phyloP scores from a whole-genome alignment of 768 basidiomycete genomes.

The Porphyrellus cyaneotinctus region DNA sequence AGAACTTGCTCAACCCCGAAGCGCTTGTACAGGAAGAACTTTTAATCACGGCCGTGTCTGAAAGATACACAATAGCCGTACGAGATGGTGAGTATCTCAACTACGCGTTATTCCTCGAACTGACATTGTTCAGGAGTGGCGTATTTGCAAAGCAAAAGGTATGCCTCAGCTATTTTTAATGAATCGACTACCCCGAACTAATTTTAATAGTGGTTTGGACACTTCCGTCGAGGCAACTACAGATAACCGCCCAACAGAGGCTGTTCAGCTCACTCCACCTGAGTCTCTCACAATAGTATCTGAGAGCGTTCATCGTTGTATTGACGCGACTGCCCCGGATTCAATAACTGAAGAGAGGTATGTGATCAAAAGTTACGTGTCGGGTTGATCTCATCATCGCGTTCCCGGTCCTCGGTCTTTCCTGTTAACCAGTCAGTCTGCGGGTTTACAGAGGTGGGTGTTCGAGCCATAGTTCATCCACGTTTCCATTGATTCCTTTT shows the following conservation, averaged over 20 bases:
- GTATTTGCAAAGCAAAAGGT: slow-evolving; percentile 16
- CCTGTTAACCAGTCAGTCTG: slow-evolving; percentile 4
- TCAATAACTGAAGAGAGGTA: slow-evolving; percentile 6
- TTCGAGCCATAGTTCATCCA: not conserved
- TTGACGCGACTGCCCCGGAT: not conserved
- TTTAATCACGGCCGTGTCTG: slow-evolving; percentile 9
- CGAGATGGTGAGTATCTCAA: slow-evolving; percentile 10
- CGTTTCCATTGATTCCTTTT: not conserved
- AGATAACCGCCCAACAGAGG: not conserved
- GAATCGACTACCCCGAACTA: not conserved
- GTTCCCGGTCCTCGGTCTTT: not conserved
- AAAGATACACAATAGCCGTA: slow-evolving; percentile 7
- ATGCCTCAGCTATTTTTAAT: not conserved
- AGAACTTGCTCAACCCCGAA: slow-evolving; percentile 12
- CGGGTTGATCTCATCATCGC: not conserved
- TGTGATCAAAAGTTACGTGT: not conserved
- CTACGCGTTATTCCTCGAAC: not conserved
- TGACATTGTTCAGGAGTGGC: slow-evolving; percentile 19
- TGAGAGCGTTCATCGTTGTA: slow-evolving; percentile 21
- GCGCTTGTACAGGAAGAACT: slow-evolving; percentile 10
- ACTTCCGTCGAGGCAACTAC: not conserved
- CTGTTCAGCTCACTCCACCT: not conserved
- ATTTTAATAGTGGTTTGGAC: slow-evolving; percentile 3
- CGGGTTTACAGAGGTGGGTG: slow-evolving; percentile 18
- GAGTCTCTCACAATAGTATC: slow-evolving; percentile 22